A percentile compares a stretch with the other conserved stretches of the same genome.
phyloP scores from a whole-genome alignment of 139 green algal genomes.

The Chlorella vulgaris region DNA sequence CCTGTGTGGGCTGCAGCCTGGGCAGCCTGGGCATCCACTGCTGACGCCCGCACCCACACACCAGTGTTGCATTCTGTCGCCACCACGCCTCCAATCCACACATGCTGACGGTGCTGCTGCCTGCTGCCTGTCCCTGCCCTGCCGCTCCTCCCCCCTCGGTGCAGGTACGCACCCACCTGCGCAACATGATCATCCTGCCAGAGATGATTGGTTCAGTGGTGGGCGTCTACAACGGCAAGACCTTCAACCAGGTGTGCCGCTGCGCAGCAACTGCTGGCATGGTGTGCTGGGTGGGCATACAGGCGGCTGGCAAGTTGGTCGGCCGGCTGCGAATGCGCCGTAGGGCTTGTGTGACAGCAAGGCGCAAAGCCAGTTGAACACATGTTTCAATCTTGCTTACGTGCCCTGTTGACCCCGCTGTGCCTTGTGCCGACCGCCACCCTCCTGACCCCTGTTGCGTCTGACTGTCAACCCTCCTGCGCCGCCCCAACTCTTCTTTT shows the following conservation, averaged over 20 bases:
- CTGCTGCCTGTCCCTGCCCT: background rate
- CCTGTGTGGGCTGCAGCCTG: too few relatives aligned
- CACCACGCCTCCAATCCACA: too few relatives aligned
- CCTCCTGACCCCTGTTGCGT: background rate
- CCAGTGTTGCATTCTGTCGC: too few relatives aligned
- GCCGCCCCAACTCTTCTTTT: background rate
- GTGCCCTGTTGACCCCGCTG: too few relatives aligned
- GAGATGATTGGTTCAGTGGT: slow-evolving; percentile 99
- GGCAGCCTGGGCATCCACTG: too few relatives aligned
- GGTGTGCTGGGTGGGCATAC: background rate
- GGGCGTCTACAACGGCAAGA: slow-evolving; percentile 99
- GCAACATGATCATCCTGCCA: slow-evolving; percentile 99
- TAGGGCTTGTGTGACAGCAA: too few relatives aligned
- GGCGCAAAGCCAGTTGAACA: too few relatives aligned
- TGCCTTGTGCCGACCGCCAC: background rate
- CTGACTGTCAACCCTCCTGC: background rate
- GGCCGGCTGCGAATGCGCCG: too few relatives aligned
- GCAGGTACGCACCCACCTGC: slow-evolving; percentile 94
- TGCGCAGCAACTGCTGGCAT: too few relatives aligned
- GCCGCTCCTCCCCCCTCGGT: background rate
- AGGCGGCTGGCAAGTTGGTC: too few relatives aligned
- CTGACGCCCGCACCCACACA: too few relatives aligned
- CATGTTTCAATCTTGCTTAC: too few relatives aligned
- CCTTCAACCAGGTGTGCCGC: slow-evolving; percentile 90
- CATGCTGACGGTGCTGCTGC: background rate